Evolutionary conservation across 2,329 filamentous ascomycete species (phyloP), one percentile per base, ranked within the genome.

Genomic region (Fusarium hainanense): DNA sequence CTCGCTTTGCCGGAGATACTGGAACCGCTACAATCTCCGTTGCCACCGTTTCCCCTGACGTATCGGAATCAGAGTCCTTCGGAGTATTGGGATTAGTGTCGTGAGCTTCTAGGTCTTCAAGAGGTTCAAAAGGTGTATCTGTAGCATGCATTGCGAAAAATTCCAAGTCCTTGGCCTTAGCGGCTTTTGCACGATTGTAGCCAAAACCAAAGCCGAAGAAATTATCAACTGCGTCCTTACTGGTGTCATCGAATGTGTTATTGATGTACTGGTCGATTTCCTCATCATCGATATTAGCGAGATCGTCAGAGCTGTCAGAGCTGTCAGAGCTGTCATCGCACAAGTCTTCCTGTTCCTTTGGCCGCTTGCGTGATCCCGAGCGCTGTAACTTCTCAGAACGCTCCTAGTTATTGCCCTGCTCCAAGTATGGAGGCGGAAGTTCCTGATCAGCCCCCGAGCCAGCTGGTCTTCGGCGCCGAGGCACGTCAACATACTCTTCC

Each of bases 401-500:
- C 63, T 49, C 52, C 69, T 75, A 74, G 57, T 74, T 67, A 48
- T 40, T 64, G 23, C 56, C 40, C 41, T 59, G 50, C 23, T 66
- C 58, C 41, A 37, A 43, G 40, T 74, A 71, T 59, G 68, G 63
- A 20, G 71, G 67, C 18, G 66, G 68, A 58, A 54, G 57, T 27
- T 61, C 69, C 18, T 62, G 51, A 11, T 16, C n/a, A 13, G 47
- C 20, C 37, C 50, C 48, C 21, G 47, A 28, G 21, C 34, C 34
- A 37, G 68, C 27, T 10, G 71, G 72, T 27, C 68, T 68, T 46
- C 74, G 69, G 32, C 84, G 80, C 58, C 81, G 80, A 3, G 84
- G 84, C 4, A 85, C 81, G 50, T 82, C 79, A 25, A 87, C 84
- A 48, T 84, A 79, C 9, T 87, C 79, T 46, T 88, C 83, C 74